These are phyloP conservation scores for Oryza glumipatula DNA, from an alignment of 176 grass and related monocot genomes.

Conservation along the genomic window DNA sequence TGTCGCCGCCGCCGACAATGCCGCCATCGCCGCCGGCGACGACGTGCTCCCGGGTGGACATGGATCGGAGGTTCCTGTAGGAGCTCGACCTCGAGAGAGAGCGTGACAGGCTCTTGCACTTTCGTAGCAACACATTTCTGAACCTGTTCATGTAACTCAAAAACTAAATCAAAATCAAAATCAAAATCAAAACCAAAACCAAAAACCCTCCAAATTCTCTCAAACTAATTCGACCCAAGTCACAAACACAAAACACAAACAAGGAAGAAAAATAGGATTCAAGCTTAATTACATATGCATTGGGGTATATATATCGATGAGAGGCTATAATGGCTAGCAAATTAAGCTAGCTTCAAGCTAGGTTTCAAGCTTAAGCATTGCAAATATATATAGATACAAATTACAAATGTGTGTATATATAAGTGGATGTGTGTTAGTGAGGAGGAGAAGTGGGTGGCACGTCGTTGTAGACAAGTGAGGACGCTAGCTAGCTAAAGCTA, in stretches of 20 bases:
- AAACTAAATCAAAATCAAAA: neutral
- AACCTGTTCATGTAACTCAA: slow-evolving; percentile 44
- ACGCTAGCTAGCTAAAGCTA: slow-evolving; percentile 24
- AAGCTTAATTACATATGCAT: neutral
- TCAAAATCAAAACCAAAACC: neutral
- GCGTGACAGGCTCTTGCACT: slow-evolving; percentile 74
- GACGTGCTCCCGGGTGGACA: slow-evolving; percentile 53
- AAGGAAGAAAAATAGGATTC: neutral
- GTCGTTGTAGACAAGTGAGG: slow-evolving; percentile 22
- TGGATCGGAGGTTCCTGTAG: slow-evolving; percentile 75
- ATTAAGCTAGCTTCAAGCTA: neutral
- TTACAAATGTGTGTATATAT: neutral
- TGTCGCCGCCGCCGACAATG: neutral
- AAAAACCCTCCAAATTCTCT: neutral
- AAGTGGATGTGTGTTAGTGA: neutral
- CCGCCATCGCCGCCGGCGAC: neutral
- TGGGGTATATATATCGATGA: neutral
- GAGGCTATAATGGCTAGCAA: neutral
- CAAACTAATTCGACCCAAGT: neutral
- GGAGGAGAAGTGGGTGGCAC: neutral
- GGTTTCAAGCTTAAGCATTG: neutral
- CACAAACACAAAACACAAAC: neutral
- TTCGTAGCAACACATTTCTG: slow-evolving; percentile 64
- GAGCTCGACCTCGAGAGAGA: slow-evolving; percentile 44
- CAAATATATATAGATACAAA: neutral